Percentiles rank a stretch among this genome's conserved stretches.
Conservation (phyloP, 129 eudicot genomes). For the Tagetes patula region DNA sequence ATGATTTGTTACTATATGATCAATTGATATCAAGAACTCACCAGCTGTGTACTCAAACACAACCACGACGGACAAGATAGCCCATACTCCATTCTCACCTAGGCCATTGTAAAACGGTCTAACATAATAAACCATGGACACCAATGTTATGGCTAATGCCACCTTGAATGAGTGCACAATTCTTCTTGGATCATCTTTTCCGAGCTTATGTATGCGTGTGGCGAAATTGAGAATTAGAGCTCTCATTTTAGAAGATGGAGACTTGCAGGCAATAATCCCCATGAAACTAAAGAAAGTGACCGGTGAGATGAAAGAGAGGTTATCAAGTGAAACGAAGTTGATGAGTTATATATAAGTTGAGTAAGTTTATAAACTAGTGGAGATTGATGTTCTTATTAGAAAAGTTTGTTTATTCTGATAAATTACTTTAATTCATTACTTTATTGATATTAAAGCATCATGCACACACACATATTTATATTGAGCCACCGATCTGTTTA, state of each 20-base stretch:
- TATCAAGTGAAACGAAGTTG: constrained; percentile 24
- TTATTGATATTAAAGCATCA: no score
- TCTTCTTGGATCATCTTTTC: constrained; percentile 70
- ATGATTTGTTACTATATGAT: not conserved
- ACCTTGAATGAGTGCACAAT: constrained; percentile 77
- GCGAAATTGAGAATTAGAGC: constrained; percentile 33
- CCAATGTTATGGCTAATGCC: constrained; percentile 62
- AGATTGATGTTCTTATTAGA: constrained; percentile 1
- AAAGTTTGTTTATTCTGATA: constrained; percentile 14
- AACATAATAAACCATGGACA: constrained; percentile 68
- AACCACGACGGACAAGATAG: constrained; percentile 75
- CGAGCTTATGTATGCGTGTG: constrained; percentile 35
- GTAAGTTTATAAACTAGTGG: constrained; percentile 1
- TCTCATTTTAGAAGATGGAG: constrained; percentile 23
- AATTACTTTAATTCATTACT: not conserved
- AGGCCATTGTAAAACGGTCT: constrained; percentile 55
- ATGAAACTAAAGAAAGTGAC: constrained; percentile 1
- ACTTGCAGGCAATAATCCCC: constrained; percentile 17
- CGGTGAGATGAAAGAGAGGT: constrained; percentile 26
- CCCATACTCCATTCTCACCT: constrained; percentile 81
- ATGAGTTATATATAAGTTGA: constrained; percentile 28
- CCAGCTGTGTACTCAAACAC: constrained; percentile 89
- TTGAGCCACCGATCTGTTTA: not conserved
- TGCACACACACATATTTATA: no score
- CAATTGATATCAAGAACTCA: constrained; percentile 30